phyloP scores from a whole-genome alignment of 768 basidiomycete species.

The Xerocomellus dryophilus region DNA sequence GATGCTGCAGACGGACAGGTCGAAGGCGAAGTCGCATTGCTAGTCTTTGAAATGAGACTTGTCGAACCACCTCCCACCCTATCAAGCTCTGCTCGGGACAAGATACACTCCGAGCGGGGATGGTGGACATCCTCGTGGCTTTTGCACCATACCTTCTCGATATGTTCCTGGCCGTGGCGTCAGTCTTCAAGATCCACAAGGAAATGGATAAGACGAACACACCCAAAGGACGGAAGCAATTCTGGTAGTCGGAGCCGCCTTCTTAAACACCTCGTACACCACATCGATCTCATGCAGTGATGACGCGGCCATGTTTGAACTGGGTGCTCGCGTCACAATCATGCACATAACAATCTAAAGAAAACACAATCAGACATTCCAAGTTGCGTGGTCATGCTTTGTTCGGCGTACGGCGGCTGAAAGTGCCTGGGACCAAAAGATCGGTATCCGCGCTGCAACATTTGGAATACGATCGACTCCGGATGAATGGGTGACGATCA shows the following conservation, averaged over 20 bases:
- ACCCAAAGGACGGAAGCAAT: slow-evolving; percentile 48
- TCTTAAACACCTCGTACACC: slow-evolving; percentile 44
- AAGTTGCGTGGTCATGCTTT: background rate
- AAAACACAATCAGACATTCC: background rate
- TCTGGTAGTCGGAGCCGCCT: slow-evolving; percentile 43
- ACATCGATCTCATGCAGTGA: slow-evolving; percentile 49
- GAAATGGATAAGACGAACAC: slow-evolving; percentile 12
- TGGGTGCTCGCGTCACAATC: slow-evolving; percentile 48
- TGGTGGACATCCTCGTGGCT: slow-evolving; percentile 41
- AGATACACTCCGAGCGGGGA: slow-evolving; percentile 23
- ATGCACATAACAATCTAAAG: slow-evolving; percentile 58
- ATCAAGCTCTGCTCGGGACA: slow-evolving; percentile 49
- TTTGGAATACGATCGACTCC: slow-evolving; percentile 41
- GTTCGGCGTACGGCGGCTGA: slow-evolving; percentile 55
- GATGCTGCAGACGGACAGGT: slow-evolving; percentile 5
- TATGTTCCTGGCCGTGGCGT: slow-evolving; percentile 33
- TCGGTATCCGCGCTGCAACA: slow-evolving; percentile 42
- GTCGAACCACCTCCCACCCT: slow-evolving; percentile 54
- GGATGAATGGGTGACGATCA: slow-evolving; percentile 50
- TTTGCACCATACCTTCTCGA: slow-evolving; percentile 42
- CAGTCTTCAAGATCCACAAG: background rate
- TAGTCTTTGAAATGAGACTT: slow-evolving; percentile 33
- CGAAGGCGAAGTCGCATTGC: slow-evolving; percentile 5
- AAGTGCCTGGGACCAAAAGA: slow-evolving; percentile 65
- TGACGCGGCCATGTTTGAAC: slow-evolving; percentile 44